Conservation (phyloP, 495 filamentous ascomycete species). For the Aspergillus indologenus region DNA sequence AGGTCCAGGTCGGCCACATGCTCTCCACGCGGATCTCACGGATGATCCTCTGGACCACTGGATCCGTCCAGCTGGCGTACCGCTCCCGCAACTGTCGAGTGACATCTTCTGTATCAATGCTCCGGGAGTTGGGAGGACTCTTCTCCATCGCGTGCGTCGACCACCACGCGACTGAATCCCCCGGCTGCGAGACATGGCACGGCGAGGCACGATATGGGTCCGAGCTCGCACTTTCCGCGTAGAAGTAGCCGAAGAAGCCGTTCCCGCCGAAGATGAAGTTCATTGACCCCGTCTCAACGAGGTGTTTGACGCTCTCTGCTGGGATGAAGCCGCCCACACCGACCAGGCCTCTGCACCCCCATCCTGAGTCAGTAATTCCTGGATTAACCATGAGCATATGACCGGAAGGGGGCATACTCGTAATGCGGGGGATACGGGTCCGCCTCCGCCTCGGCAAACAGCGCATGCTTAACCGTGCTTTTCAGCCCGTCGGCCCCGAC, state of each 20-base stretch:
- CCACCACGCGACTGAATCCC: conserved; percentile 45
- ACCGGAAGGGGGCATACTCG: conserved; percentile 30
- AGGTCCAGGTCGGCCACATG: conserved; percentile 54
- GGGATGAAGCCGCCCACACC: conserved; percentile 54
- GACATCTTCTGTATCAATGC: conserved; percentile 39
- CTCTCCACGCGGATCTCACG: conserved; percentile 36
- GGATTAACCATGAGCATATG: too few species aligned
- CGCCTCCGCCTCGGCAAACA: conserved; percentile 39
- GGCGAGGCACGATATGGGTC: conserved; percentile 24
- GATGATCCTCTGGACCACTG: conserved; percentile 47
- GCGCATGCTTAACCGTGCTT: conserved; percentile 42
- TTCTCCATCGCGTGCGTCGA: conserved; percentile 42
- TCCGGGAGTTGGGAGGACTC: conserved; percentile 37
- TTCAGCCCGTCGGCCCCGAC: conserved; percentile 62
- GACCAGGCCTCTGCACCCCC: conserved; percentile 50
- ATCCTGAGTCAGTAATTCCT: too few species aligned
- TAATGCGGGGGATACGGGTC: conserved; percentile 39
- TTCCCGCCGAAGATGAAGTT: conserved; percentile 50
- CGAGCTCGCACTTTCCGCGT: conserved; percentile 21
- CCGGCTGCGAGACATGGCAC: conserved; percentile 32
- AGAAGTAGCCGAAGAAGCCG: conserved; percentile 59
- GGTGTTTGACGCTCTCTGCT: conserved; percentile 19
- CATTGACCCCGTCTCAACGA: conserved; percentile 43
- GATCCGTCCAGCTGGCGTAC: conserved; percentile 49
- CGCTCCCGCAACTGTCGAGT: conserved; percentile 40